phyloP scores from a whole-genome alignment of 805 yeast species.

The Saccharomyces jurei region DNA sequence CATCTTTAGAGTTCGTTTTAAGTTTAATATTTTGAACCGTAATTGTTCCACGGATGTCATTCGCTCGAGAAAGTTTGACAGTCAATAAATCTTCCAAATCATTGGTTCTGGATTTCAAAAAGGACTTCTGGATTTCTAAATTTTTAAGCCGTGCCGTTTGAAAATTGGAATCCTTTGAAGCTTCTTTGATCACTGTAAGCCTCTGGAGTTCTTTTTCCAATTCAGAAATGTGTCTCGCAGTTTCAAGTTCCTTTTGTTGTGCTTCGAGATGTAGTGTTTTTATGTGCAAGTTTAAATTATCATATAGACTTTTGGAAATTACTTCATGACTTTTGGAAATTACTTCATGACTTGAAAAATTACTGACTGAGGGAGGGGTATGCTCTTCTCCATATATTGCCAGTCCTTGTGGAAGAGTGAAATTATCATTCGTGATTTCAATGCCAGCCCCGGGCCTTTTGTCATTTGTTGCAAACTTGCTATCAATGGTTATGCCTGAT shows the following conservation, averaged over 20 bases:
- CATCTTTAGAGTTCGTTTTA: slow-evolving; percentile 26
- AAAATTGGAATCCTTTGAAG: slow-evolving; percentile 20
- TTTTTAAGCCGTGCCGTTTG: not conserved
- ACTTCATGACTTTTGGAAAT: not conserved
- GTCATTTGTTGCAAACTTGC: not conserved
- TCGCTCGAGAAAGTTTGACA: slow-evolving; percentile 35
- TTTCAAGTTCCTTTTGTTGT: not conserved
- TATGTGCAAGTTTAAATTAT: not conserved
- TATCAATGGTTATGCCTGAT: not conserved
- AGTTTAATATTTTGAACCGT: not conserved
- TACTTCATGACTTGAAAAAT: not conserved
- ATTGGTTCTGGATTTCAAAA: slow-evolving; percentile 33
- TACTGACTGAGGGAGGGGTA: not conserved
- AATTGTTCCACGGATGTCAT: not conserved
- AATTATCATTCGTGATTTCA: not conserved
- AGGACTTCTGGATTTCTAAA: not conserved
- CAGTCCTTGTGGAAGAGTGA: not conserved
- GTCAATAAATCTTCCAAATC: slow-evolving; percentile 47
- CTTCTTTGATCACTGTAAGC: slow-evolving; percentile 12
- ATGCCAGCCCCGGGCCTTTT: not conserved
- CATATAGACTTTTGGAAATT: not conserved
- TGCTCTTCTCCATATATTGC: not conserved
- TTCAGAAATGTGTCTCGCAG: slow-evolving; percentile 32
- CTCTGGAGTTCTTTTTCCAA: slow-evolving; percentile 36
- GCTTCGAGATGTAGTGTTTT: not conserved